Evolutionary conservation across 495 filamentous ascomycete species (phyloP).

Genomic region (Xylaria cubensis): DNA sequence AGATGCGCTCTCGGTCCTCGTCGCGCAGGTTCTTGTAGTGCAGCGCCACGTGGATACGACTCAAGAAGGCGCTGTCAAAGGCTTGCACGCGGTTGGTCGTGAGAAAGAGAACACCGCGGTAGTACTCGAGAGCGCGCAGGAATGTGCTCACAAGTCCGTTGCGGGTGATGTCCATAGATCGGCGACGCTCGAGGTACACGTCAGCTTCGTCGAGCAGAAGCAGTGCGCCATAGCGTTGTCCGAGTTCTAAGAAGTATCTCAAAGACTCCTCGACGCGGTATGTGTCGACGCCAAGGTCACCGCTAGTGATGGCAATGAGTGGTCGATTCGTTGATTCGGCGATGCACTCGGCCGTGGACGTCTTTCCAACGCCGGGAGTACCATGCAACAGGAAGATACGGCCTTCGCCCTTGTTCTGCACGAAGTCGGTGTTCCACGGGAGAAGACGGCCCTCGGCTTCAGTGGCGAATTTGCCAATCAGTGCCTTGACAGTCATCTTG

Average conservation of each 20-base stretch:
- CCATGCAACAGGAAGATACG: constrained; percentile 49
- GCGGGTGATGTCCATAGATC: constrained; percentile 53
- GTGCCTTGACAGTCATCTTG: constrained; percentile 21
- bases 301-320: constrained; percentile 59
- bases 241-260: constrained; percentile 58
- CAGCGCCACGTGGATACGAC: constrained; percentile 43
- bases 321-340: constrained; percentile 58
- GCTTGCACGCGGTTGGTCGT: constrained; percentile 53
- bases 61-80: constrained; percentile 45
- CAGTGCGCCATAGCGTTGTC: constrained; percentile 58
- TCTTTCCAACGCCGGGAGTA: constrained; percentile 64
- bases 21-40: constrained; percentile 38
- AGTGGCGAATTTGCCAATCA: constrained; percentile 18
- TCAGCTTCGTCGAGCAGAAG: constrained; percentile 62
- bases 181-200: constrained; percentile 57
- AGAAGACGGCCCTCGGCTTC: constrained; percentile 11
- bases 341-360: constrained; percentile 61
- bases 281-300: constrained; percentile 60
- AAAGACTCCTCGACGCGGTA: constrained; percentile 55
- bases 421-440: constrained; percentile 20
- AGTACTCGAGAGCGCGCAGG: constrained; percentile 64
- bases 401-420: constrained; percentile 35
- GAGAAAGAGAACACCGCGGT: constrained; percentile 56
- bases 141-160: constrained; percentile 62
- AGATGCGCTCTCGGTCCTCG: constrained; percentile 40